A percentile compares a stretch with the other conserved stretches of the same genome.
phyloP scores from a whole-genome alignment of 805 yeast genomes.

The Kodamaea nitidulidarum region DNA sequence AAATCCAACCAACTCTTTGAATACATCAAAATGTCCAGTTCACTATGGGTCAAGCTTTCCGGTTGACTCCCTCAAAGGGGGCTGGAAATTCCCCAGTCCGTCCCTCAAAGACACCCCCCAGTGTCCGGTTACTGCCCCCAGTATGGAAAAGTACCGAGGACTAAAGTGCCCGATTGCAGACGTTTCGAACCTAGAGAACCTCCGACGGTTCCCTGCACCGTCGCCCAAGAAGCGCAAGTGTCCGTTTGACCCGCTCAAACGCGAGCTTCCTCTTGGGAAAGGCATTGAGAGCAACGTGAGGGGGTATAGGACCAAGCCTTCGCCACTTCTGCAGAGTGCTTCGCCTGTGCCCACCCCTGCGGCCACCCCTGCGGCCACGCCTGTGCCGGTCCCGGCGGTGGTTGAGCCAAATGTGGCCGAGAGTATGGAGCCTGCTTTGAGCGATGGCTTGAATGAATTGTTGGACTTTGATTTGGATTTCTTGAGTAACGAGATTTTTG shows the following conservation, averaged over 20 bases:
- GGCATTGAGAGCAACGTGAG: constrained; percentile 20
- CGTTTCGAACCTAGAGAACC: constrained; percentile 7
- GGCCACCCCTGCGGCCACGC: neutral
- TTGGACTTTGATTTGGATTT: constrained; percentile 29
- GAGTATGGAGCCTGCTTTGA: constrained; percentile 1
- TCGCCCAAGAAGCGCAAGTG: constrained; percentile 22
- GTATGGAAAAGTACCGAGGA: too few species aligned
- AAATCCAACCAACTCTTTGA: neutral
- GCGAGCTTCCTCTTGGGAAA: constrained; percentile 7
- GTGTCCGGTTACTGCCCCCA: constrained; percentile 3
- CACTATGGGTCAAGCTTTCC: too few species aligned
- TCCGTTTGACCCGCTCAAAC: constrained; percentile 23
- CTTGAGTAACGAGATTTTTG: constrained; percentile 25
- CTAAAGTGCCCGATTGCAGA: constrained; percentile 7
- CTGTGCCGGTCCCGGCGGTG: too few species aligned
- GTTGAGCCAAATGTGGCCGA: neutral
- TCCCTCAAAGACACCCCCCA: neutral
- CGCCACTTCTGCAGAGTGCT: neutral
- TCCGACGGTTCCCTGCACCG: constrained; percentile 20
- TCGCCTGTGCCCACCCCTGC: constrained; percentile 2
- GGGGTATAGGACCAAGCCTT: constrained; percentile 5
- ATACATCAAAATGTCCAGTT: too few species aligned
- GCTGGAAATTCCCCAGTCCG: too few species aligned
- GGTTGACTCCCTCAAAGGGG: too few species aligned
- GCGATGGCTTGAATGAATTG: constrained; percentile 9